These are phyloP conservation scores for Ensete glaucum DNA, from an alignment of 176 grass and related monocot genomes.

Conservation along the genomic window DNA sequence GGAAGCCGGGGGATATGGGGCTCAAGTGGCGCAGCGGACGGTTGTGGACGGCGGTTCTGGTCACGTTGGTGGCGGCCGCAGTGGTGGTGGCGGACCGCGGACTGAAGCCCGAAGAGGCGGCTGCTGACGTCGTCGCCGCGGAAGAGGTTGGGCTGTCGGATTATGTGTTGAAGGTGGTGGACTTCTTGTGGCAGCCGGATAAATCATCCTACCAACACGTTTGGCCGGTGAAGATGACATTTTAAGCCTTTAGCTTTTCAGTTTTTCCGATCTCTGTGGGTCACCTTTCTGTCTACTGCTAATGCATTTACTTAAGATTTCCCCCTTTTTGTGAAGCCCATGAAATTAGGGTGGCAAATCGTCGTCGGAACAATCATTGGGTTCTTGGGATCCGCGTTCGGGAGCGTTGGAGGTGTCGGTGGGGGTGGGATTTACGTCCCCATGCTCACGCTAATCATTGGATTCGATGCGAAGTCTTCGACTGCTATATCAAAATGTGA, in stretches of 20 bases:
- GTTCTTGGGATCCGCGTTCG: constrained; percentile 22
- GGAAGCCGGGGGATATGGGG: neutral
- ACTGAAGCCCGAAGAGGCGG: neutral
- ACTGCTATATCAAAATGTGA: constrained; percentile 26
- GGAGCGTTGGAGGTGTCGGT: constrained; percentile 19
- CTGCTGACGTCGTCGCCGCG: neutral
- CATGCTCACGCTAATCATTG: constrained; percentile 24
- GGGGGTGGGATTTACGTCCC: constrained; percentile 23
- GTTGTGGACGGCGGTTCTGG: neutral
- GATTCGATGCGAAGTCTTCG: constrained; percentile 22
- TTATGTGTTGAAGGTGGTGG: constrained; percentile 33
- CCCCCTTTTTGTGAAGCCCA: constrained; percentile 7
- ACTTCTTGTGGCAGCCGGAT: constrained; percentile 34
- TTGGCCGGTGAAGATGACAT: constrained; percentile 13
- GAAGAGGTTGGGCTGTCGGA: neutral
- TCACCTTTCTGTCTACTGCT: neutral
- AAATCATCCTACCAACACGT: constrained; percentile 17
- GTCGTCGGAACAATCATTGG: constrained; percentile 15
- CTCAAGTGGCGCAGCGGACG: neutral
- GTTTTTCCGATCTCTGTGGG: neutral
- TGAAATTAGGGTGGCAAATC: constrained; percentile 20
- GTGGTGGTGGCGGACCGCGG: neutral
- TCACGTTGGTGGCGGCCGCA: neutral
- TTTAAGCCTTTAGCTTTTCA: neutral
- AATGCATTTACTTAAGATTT: neutral